Evolutionary conservation across 225 moss, liverwort and hornwort species (phyloP), one percentile per base, ranked within the genome.

Genomic region (Physcomitrellopsis africana): DNA sequence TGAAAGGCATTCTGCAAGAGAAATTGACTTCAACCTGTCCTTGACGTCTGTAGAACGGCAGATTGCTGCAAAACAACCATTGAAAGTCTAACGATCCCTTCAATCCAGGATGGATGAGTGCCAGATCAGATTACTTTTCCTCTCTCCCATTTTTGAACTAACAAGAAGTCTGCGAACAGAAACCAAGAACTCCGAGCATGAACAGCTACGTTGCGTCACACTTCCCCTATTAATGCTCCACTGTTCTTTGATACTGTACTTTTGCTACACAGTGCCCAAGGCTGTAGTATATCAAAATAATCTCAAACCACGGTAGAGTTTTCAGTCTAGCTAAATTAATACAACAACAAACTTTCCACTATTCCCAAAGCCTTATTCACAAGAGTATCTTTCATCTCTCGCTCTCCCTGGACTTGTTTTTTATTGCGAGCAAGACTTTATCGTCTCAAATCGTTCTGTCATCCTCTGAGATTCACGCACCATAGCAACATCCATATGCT

Each of bases 1-100:
- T 86, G 66, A 86, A 86, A 69, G 86, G 83, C 86, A 86, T 86
- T 68, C 56, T 71, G 67, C 54, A 10, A 3, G 1, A n/a, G 14
- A 73, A 60, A 7, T 53, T 13, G 64, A 11, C 27, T 46, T 72
- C 52, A 72, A 51, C 22, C 57, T 16, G 20, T 7, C 20, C 51
- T 10, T 20, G 9, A 4, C 13, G 14, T 51, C 51, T 17, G 51
- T 51, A 51, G 51, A 51, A 51, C 9, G 13, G 51, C 7, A 49
- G 56, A 19, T 23, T 57, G 10, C 56, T 57, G 22, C 18, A 1
- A 3, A 20, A 57, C 22, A 57, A 3, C 56, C n/a, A 19, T 23
- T 23, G 56, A 19, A 57, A 57, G 23, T 20, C 32, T 37, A 37
- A 57, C 18, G 10, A 57, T 8, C 0, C n/a, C 56, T 57, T 57